Conservation (phyloP, 768 basidiomycete species). For the Serendipita sp. region DNA sequence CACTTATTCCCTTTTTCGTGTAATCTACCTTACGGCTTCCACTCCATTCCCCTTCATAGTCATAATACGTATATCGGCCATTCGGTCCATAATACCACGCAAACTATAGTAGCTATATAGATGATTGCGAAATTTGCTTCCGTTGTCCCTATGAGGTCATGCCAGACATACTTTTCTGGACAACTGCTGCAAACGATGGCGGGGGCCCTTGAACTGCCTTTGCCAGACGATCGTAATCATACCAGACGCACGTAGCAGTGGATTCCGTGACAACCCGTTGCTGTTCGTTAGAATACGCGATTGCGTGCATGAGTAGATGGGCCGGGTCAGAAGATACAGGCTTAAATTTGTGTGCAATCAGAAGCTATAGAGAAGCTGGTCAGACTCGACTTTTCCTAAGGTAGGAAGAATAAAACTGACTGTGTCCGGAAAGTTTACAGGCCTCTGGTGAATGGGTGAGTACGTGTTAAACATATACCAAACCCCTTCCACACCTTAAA, state of each 20-base stretch:
- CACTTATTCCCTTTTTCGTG: no score
- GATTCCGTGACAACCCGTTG: slow-evolving; percentile 46
- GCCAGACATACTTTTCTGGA: not conserved
- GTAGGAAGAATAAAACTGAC: slow-evolving; percentile 23
- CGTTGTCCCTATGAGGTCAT: not conserved
- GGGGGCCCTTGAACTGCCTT: slow-evolving; percentile 20
- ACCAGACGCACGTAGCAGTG: slow-evolving; percentile 23
- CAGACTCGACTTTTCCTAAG: not conserved
- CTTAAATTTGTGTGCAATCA: slow-evolving; percentile 44
- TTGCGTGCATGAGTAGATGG: slow-evolving; percentile 29
- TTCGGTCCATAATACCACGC: no score
- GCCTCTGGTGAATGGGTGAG: slow-evolving; percentile 20
- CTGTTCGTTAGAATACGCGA: slow-evolving; percentile 50
- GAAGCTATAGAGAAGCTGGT: slow-evolving; percentile 25
- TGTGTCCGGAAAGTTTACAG: slow-evolving; percentile 63
- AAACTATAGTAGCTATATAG: no score
- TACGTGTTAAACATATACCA: not conserved
- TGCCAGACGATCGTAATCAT: slow-evolving; percentile 45
- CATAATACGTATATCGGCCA: no score
- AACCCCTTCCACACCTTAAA: slow-evolving; percentile 23
- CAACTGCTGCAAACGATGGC: not conserved
- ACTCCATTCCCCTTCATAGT: no score
- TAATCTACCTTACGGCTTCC: no score
- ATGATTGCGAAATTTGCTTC: not conserved
- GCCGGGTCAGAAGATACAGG: slow-evolving; percentile 18